phyloP scores from a whole-genome alignment of 2,329 filamentous ascomycete genomes.

The Eutypella sp. region DNA sequence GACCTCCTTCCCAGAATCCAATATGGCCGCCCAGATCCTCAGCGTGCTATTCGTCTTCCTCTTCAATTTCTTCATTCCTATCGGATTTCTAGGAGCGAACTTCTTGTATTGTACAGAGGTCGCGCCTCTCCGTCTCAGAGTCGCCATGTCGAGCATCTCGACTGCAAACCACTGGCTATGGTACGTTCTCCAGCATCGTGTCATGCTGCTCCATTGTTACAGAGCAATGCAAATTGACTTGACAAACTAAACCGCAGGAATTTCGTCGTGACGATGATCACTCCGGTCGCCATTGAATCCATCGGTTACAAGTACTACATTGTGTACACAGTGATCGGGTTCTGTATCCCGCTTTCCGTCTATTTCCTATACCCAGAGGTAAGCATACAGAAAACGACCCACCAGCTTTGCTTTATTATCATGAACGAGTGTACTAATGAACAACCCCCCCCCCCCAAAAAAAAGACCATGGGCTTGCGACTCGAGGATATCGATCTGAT shows the following conservation, averaged over 20 bases:
- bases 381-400: neutral
- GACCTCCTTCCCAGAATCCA: conserved; percentile 41
- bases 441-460: too few relatives aligned
- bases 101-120: conserved; percentile 57
- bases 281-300: conserved; percentile 40
- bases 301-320: conserved; percentile 51
- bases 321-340: conserved; percentile 41
- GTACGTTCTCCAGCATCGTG: conserved; percentile 28
- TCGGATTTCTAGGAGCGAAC: conserved; percentile 54
- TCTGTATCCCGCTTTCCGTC: conserved; percentile 38
- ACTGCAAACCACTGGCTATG: conserved; percentile 51
- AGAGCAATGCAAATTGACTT: too few relatives aligned
- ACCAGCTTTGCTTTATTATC: too few relatives aligned
- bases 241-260: conserved; percentile 24
- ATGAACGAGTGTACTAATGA: too few relatives aligned
- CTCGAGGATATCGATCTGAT: conserved; percentile 41
- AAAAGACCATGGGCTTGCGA: conserved; percentile 42
- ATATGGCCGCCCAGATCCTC: conserved; percentile 42
- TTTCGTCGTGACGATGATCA: conserved; percentile 40
- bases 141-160: conserved; percentile 51
- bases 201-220: too few relatives aligned
- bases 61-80: conserved; percentile 56
- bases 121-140: conserved; percentile 46
- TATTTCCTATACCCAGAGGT: conserved; percentile 40
- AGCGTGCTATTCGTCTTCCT: conserved; percentile 53